phyloP scores from a whole-genome alignment of 2,329 filamentous ascomycete genomes.

The Lecanicillium sp. region DNA sequence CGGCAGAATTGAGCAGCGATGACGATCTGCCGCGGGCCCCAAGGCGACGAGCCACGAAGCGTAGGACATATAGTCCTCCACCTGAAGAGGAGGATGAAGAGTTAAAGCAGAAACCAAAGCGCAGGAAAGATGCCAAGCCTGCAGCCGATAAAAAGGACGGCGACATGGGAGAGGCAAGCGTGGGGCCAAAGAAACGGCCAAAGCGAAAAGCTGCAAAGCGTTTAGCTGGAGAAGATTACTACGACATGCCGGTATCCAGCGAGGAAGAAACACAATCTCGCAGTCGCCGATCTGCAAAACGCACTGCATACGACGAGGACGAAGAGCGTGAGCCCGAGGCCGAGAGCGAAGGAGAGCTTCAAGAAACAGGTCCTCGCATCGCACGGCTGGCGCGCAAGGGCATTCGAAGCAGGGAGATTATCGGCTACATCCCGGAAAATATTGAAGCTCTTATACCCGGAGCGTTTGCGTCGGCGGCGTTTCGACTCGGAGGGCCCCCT shows the following conservation, averaged over 20 bases:
- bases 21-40: background rate
- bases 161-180: background rate
- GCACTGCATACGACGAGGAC: background rate
- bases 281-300: too few species aligned
- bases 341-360: background rate
- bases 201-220: background rate
- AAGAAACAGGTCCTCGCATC: conserved; percentile 28
- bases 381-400: conserved; percentile 36
- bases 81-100: background rate
- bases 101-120: background rate
- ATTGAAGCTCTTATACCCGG: conserved; percentile 16
- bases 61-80: background rate
- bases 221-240: too few species aligned
- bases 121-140: too few species aligned
- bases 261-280: too few species aligned
- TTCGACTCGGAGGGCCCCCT: conserved; percentile 10
- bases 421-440: conserved; percentile 30
- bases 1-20: conserved; percentile 3
- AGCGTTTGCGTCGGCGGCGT: conserved; percentile 17
- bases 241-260: too few species aligned
- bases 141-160: too few species aligned
- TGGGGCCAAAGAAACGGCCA: background rate
- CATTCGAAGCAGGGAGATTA: conserved; percentile 42
- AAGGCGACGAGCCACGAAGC: background rate
- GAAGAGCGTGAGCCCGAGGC: conserved; percentile 7